phyloP scores from a whole-genome alignment of 257 asterid genomes.

The Misopates orontium region DNA sequence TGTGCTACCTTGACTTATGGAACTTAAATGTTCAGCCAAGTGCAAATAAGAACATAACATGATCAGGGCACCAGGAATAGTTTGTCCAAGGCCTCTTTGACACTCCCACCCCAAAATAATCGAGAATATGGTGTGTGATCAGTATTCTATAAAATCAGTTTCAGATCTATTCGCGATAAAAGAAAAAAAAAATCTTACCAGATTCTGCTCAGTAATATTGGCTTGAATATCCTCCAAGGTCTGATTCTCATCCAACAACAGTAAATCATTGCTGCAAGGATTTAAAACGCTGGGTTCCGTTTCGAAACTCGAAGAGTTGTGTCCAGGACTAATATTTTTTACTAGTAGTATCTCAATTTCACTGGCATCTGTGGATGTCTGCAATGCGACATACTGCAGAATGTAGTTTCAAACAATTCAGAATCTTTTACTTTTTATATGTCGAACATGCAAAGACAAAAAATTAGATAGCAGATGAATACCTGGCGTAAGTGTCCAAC shows the following conservation, averaged over 20 bases:
- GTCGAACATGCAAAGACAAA: slow-evolving; percentile 10
- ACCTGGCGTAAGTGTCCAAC: slow-evolving; percentile 82
- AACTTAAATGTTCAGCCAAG: too few relatives aligned
- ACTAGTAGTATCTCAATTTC: slow-evolving; percentile 68
- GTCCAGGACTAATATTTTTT: slow-evolving; percentile 41
- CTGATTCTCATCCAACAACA: slow-evolving; percentile 59
- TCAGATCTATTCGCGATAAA: background rate
- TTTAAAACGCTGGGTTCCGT: slow-evolving; percentile 35
- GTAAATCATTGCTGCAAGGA: slow-evolving; percentile 45
- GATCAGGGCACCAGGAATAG: too few relatives aligned
- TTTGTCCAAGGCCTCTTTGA: too few relatives aligned
- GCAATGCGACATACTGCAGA: slow-evolving; percentile 84
- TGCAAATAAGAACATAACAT: too few relatives aligned
- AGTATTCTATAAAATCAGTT: too few relatives aligned
- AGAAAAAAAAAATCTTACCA: slow-evolving; percentile 46
- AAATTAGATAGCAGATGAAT: slow-evolving; percentile 21
- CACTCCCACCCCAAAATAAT: too few relatives aligned
- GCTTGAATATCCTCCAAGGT: slow-evolving; percentile 73
- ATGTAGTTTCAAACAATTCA: slow-evolving; percentile 23
- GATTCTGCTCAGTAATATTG: slow-evolving; percentile 56
- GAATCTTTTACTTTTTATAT: background rate
- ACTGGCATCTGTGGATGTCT: slow-evolving; percentile 65
- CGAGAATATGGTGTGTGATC: too few relatives aligned
- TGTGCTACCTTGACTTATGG: too few relatives aligned
- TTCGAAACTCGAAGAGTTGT: slow-evolving; percentile 35